Conservation (phyloP, 495 filamentous ascomycete species). For the Penicillium coffeae region DNA sequence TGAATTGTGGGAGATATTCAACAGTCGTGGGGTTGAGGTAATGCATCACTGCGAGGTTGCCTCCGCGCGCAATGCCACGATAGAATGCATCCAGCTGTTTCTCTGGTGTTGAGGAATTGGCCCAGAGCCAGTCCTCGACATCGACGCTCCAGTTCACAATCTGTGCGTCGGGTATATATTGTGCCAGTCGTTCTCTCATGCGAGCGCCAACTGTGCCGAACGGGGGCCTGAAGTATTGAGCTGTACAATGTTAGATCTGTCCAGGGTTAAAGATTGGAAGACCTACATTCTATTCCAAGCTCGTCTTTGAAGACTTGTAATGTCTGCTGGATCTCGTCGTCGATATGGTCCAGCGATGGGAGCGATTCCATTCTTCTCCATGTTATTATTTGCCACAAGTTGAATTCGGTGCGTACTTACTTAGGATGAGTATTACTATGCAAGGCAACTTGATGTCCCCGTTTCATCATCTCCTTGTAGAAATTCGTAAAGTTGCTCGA, state of each 20-base stretch:
- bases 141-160: conserved; percentile 76
- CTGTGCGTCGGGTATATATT: conserved; percentile 45
- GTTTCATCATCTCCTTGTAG: conserved; percentile 60
- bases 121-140: conserved; percentile 78
- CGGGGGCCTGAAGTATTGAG: conserved; percentile 69
- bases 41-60: conserved; percentile 74
- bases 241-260: conserved; percentile 14
- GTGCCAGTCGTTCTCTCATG: conserved; percentile 60
- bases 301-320: conserved; percentile 52
- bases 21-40: conserved; percentile 69
- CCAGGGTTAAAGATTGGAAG: background rate
- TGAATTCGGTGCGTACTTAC: conserved; percentile 17
- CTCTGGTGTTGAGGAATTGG: conserved; percentile 58
- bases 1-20: conserved; percentile 63
- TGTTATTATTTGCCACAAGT: conserved; percentile 1
- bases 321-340: conserved; percentile 66
- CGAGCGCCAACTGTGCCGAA: conserved; percentile 73
- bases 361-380: conserved; percentile 59
- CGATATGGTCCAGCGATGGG: conserved; percentile 53
- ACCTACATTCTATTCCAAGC: conserved; percentile 44
- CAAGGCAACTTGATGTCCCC: conserved; percentile 71
- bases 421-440: conserved; percentile 74
- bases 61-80: conserved; percentile 60
- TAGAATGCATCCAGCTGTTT: conserved; percentile 74
- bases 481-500: conserved; percentile 58